Evolutionary conservation across 345 rosid species (phyloP), one percentile per base, ranked within the genome.

Genomic region (Dipteronia sinensis): DNA sequence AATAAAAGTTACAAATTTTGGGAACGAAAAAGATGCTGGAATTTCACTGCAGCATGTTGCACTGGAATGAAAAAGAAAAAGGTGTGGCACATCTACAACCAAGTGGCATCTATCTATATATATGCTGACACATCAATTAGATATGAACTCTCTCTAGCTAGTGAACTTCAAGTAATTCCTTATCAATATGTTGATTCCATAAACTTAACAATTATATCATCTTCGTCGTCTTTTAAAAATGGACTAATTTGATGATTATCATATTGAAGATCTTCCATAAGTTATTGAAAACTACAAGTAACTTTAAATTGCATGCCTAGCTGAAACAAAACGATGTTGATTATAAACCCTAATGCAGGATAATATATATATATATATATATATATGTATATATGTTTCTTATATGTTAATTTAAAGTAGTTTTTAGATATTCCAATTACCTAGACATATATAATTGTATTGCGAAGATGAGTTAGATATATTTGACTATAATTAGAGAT

Each of bases 271-370:
- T 31, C 38, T 31, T 31, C 38, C 38, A 4, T 31, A 31, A 31
- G 38, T 42, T 42, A 74, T 66, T 15, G 75, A 81, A 80, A 79
- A 76, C 78, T 78, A 67, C 77, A 74, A 69, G 68, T 78, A 71
- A 72, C 83, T 31, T 81, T 77, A 78, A 69, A 71, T 51, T 75
- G 76, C 83, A 81, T 63, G 80, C 83, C 81, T 78, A 65, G 49
- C 59, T 62, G 74, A 31, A 31, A 31, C 38, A 31, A 62, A 63
- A 10, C 27, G 62, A 29, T 62, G 56, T 47, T 42, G 70, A 34
- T 47, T 16, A 44, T 66, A 55, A 49, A 63, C 73, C 67, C 19
- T 56, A 20, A 72, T 58, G 49, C 38, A 31, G 38, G 38, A 31
- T 31, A 31, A 6, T 22, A 5, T n/a, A 56, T 56, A 16, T 4